Conservation (phyloP, 495 filamentous ascomycete species). For the Penicillium argentinense region DNA sequence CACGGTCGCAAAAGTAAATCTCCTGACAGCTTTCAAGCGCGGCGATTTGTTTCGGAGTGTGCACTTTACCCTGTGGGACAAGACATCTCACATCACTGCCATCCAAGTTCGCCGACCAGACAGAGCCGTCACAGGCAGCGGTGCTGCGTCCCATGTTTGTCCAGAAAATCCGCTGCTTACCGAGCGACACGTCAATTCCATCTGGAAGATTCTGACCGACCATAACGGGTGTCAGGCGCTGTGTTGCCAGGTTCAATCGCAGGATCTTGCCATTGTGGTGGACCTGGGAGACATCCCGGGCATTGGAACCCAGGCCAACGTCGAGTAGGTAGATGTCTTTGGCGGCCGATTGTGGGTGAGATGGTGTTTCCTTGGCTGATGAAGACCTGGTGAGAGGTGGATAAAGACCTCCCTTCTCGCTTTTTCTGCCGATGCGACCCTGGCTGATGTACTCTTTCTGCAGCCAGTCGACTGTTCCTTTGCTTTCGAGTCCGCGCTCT, state of each 20-base stretch:
- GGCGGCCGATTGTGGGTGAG: constrained; percentile 11
- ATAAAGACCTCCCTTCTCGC: constrained; percentile 36
- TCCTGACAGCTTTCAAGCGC: constrained; percentile 28
- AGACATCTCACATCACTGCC: constrained; percentile 40
- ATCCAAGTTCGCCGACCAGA: constrained; percentile 46
- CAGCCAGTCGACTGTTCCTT: constrained; percentile 33
- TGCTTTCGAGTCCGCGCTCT: constrained; percentile 25
- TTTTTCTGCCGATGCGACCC: constrained; percentile 32
- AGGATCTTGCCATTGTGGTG: constrained; percentile 25
- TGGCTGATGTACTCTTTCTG: constrained; percentile 31
- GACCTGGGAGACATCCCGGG: constrained; percentile 14
- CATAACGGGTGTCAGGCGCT: constrained; percentile 25
- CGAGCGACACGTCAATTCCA: constrained; percentile 42
- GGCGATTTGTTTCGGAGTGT: constrained; percentile 57
- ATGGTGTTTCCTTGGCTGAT: constrained; percentile 5
- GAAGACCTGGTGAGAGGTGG: constrained; percentile 8
- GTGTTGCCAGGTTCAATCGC: constrained; percentile 18
- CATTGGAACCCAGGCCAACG: constrained; percentile 29
- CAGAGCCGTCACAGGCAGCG: constrained; percentile 38
- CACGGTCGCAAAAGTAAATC: constrained; percentile 56
- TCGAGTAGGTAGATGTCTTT: constrained; percentile 29
- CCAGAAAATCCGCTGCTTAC: constrained; percentile 47
- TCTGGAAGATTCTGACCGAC: constrained; percentile 43
- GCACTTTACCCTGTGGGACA: constrained; percentile 34
- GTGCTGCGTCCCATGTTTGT: constrained; percentile 50